phyloP scores from a whole-genome alignment of 73 alveolate genomes.

The Uronychia binucleata region DNA sequence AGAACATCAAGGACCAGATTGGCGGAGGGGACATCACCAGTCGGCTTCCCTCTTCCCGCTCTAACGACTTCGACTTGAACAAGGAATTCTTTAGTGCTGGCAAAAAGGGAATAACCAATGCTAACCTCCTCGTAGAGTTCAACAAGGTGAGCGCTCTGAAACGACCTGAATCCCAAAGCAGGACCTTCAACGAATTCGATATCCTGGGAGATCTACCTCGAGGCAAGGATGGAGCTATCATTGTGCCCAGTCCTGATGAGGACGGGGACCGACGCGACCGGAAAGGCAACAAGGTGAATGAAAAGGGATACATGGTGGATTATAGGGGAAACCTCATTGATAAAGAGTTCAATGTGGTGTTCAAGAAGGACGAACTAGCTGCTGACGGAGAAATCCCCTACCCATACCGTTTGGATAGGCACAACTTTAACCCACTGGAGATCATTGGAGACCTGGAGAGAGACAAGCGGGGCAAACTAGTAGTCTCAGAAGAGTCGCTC shows the following conservation, averaged over 20 bases:
- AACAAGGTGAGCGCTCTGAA: neutral
- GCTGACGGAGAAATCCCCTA: neutral
- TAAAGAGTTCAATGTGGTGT: neutral
- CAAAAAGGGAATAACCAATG: neutral
- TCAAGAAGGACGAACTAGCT: neutral
- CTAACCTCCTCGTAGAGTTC: neutral
- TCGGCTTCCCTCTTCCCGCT: too few species aligned
- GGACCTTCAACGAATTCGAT: neutral
- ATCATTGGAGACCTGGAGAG: neutral
- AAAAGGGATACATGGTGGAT: neutral
- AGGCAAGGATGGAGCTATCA: neutral
- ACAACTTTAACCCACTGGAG: neutral
- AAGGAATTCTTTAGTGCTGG: neutral
- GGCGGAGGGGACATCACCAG: too few species aligned
- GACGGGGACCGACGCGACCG: neutral
- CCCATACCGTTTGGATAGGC: neutral
- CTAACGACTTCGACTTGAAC: neutral
- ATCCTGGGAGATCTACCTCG: neutral
- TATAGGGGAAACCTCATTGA: neutral
- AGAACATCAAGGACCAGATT: neutral
- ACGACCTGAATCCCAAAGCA: neutral
- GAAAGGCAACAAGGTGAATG: neutral
- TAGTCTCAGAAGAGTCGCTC: neutral
- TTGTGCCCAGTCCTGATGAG: neutral
- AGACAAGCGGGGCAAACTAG: neutral